phyloP scores from a whole-genome alignment of 208 protist species.

The Angomonas desouzai region DNA sequence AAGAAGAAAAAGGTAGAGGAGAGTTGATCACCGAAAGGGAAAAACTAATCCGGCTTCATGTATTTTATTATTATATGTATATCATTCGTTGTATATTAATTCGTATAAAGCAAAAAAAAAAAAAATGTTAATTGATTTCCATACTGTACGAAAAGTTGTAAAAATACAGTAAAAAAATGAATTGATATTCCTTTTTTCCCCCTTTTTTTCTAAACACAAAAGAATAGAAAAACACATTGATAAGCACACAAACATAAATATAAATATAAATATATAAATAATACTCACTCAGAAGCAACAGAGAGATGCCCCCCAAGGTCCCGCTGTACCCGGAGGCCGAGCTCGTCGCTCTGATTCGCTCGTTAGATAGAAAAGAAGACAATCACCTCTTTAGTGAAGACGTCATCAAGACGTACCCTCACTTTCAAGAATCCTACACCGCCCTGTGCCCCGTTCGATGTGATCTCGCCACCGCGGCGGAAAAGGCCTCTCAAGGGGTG shows the following conservation, averaged over 20 bases:
- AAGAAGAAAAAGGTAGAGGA: conserved; percentile 11
- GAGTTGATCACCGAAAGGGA: no score
- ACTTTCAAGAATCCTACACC: conserved; percentile 67
- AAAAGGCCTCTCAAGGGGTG: conserved; percentile 45
- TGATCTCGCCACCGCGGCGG: conserved; percentile 68
- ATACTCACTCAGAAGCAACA: no score
- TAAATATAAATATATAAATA: not conserved
- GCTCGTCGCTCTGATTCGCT: conserved; percentile 58
- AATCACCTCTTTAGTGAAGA: conserved; percentile 73
- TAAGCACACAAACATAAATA: not conserved
- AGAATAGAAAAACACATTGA: not conserved
- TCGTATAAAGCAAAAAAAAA: conserved; percentile 5
- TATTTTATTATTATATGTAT: not conserved
- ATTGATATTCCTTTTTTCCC: not conserved
- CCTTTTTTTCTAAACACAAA: not conserved
- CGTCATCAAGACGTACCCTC: conserved; percentile 69
- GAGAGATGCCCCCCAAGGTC: not conserved
- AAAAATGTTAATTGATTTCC: not conserved
- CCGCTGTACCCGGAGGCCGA: conserved; percentile 52
- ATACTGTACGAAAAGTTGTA: no score
- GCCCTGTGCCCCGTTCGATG: conserved; percentile 67
- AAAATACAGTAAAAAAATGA: no score
- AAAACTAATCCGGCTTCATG: no score
- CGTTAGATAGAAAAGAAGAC: conserved; percentile 66
- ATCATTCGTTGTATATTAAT: conserved; percentile 5